Evolutionary conservation across 495 filamentous ascomycete genomes (phyloP), one percentile per base, ranked within the genome.

Genomic region (Tirmania nivea): DNA sequence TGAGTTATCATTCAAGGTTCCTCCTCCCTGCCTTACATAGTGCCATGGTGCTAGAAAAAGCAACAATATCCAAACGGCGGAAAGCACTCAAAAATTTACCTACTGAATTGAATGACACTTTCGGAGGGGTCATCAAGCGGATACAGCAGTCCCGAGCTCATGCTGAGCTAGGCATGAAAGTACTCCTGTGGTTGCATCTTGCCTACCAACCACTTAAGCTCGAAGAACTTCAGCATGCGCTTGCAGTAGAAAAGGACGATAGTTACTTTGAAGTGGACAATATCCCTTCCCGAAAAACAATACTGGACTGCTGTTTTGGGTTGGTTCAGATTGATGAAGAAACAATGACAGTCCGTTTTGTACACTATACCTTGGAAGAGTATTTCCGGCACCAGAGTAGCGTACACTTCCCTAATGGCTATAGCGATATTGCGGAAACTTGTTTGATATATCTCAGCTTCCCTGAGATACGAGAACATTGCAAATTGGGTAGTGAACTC

Each of bases 211-310:
- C 55, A 10, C 55, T 62, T 2, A 35, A 5, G 21, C 8, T 50
- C 3, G 8, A 20, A 1, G 59, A 62, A 21, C 47, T 62, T 14
- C 49, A 54, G 11, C 48, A 62, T 50, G 60, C 60, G 2, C 31
- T 62, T 31, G 60, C 60, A 10, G 21, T 62, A 11, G 12, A 19
- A 37, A 16, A 0, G 11, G 52, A 8, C n/a, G 55, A 45, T 8
- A 50, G 3, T 12, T 2, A 25, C 16, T 0, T 50, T n/a, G 20
- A 50, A n/a, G 1, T 3, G 14, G 48, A 50, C n/a, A 31, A 19
- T 6, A 19, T 25, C 11, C n/a, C 21, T 21, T 19, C n/a, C n/a
- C 16, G 21, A 5, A 50, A 19, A 50, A 11, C n/a, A n/a, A 19
- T 50, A 20, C n/a, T 50, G n/a, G n/a, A 19, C 12, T 51, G 53